These are phyloP conservation scores for Ceratonia siliqua DNA, from an alignment of 306 rosid species.

Conservation along the genomic window DNA sequence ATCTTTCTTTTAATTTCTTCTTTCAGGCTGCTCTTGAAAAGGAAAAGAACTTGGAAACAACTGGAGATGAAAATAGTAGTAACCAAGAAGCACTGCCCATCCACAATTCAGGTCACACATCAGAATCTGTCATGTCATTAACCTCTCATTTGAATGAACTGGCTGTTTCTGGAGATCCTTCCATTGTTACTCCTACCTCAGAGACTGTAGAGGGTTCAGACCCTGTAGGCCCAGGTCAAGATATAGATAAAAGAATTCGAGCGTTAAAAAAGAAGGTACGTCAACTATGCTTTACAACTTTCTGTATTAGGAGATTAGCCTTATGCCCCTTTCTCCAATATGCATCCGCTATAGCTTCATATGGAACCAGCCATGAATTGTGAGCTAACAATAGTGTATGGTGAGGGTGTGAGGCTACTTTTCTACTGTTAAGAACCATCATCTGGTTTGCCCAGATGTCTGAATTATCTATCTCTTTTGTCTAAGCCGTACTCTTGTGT, in stretches of 20 bases:
- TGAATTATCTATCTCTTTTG: background rate
- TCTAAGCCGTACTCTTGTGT: background rate
- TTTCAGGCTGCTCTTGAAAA: constrained; percentile 78
- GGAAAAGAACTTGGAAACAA: constrained; percentile 51
- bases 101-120: constrained; percentile 30
- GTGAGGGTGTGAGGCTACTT: background rate
- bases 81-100: constrained; percentile 35
- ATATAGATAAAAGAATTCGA: constrained; percentile 76
- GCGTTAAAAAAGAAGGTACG: constrained; percentile 84
- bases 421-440: background rate
- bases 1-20: constrained; percentile 12
- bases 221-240: constrained; percentile 47
- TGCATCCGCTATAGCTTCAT: background rate
- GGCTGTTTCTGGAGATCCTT: constrained; percentile 54
- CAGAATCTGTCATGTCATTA: constrained; percentile 50
- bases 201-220: constrained; percentile 53
- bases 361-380: background rate
- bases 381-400: background rate
- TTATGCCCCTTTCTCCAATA: constrained; percentile 12
- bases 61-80: constrained; percentile 38
- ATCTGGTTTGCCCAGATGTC: background rate
- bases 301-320: constrained; percentile 3
- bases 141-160: constrained; percentile 62
- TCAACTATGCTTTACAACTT: background rate
- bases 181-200: constrained; percentile 44